phyloP scores from a whole-genome alignment of 768 basidiomycete species.

The Mycena polygramma region DNA sequence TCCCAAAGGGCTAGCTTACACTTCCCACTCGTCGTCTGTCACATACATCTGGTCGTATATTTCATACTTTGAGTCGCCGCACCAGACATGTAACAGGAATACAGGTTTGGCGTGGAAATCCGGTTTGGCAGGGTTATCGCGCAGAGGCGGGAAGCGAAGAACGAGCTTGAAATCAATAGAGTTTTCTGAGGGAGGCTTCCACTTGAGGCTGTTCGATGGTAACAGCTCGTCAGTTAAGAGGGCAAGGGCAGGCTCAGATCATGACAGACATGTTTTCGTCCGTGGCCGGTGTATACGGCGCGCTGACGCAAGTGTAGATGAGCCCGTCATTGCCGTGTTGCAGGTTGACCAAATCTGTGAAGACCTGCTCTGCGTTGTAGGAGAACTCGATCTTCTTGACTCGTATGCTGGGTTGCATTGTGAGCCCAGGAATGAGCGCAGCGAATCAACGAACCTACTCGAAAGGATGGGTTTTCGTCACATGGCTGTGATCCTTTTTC shows the following conservation, averaged over 20 bases:
- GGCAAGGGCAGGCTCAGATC: neutral
- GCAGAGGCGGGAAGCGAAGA: constrained; percentile 87
- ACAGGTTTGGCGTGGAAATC: constrained; percentile 89
- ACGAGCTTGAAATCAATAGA: constrained; percentile 98
- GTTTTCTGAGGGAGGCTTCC: constrained; percentile 99
- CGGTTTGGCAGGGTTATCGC: constrained; percentile 66
- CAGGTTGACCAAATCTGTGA: constrained; percentile 85
- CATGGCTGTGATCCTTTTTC: constrained; percentile 76
- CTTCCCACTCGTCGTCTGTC: constrained; percentile 93
- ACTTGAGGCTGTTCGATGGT: constrained; percentile 79
- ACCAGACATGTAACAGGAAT: constrained; percentile 87
- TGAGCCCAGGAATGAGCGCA: constrained; percentile 24
- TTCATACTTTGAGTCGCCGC: constrained; percentile 74
- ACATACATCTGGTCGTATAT: constrained; percentile 89
- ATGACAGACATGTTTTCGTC: constrained; percentile 86
- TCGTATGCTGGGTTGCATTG: constrained; percentile 67
- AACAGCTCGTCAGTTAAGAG: constrained; percentile 10
- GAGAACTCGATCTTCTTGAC: constrained; percentile 91
- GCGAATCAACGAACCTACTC: constrained; percentile 66
- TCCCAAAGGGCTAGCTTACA: constrained; percentile 61
- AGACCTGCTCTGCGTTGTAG: constrained; percentile 90
- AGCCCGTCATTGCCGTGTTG: constrained; percentile 96
- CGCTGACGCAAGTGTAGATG: constrained; percentile 93
- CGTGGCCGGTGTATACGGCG: constrained; percentile 87
- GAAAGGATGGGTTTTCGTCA: constrained; percentile 78